These are phyloP conservation scores for Przewalskia tangutica DNA, from an alignment of 257 asterid species.

Conservation along the genomic window DNA sequence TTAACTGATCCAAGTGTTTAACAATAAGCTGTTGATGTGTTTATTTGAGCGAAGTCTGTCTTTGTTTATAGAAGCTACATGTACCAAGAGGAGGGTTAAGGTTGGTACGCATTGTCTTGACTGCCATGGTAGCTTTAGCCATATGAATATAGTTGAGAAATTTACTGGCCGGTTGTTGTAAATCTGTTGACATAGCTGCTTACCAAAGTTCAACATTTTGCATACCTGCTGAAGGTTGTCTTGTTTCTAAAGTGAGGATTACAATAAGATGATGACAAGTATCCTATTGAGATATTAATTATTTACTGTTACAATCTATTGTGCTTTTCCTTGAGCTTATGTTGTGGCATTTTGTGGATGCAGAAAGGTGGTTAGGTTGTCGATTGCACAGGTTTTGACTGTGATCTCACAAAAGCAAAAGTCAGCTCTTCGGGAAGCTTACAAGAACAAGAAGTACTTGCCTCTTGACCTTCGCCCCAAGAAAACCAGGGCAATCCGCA, in stretches of 20 bases:
- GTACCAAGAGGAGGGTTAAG: not conserved
- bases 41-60: too few relatives aligned
- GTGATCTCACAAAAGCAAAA: constrained; percentile 28
- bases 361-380: constrained; percentile 32
- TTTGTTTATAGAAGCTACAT: not conserved
- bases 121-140: not conserved
- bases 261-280: not conserved
- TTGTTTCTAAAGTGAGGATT: not conserved
- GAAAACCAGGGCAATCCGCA: constrained; percentile 31
- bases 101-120: not conserved
- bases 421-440: constrained; percentile 25
- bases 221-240: constrained; percentile 2
- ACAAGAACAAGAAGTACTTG: constrained; percentile 30
- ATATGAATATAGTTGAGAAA: not conserved
- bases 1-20: not conserved
- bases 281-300: not conserved
- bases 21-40: too few relatives aligned
- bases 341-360: not conserved
- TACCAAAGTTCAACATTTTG: not conserved
- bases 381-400: constrained; percentile 33
- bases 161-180: constrained; percentile 1
- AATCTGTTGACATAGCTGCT: not conserved
- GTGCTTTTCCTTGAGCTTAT: not conserved
- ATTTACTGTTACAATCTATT: not conserved
- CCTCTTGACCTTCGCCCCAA: constrained; percentile 33